phyloP scores from a whole-genome alignment of 139 green algal species.

The Micractinium conductrix region DNA sequence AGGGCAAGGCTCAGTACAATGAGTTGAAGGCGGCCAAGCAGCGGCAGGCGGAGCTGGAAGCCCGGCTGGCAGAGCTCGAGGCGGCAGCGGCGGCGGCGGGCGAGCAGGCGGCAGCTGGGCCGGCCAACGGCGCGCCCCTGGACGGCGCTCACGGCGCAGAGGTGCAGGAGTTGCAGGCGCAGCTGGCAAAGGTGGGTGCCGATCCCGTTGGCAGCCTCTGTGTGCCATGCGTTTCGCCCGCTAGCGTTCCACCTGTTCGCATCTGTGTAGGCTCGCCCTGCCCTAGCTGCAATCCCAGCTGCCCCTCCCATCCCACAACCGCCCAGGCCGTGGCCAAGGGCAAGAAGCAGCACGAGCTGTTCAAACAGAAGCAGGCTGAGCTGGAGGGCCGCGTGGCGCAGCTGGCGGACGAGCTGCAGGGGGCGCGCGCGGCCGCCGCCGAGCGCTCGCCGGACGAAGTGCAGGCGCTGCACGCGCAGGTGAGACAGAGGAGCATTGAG shows the following conservation, averaged over 20 bases:
- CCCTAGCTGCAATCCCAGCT: not conserved
- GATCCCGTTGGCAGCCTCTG: not conserved
- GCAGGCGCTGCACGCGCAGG: not conserved
- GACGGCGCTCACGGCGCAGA: not conserved
- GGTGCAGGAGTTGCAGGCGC: not conserved
- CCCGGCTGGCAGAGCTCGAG: not conserved
- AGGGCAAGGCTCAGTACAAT: constrained; percentile 18
- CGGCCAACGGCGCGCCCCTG: not conserved
- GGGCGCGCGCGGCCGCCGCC: not conserved
- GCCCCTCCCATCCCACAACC: not conserved
- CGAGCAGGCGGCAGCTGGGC: not conserved
- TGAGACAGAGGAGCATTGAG: no score
- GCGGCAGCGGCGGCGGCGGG: not conserved
- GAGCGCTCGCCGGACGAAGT: not conserved
- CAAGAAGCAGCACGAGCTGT: constrained; percentile 21
- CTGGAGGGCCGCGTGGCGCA: constrained; percentile 2
- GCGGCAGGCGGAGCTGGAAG: constrained; percentile 8
- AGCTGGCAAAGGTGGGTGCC: constrained; percentile 8
- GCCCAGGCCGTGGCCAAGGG: constrained; percentile 26
- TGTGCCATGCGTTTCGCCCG: not conserved
- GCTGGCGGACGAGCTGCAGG: not conserved
- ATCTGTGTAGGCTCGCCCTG: not conserved
- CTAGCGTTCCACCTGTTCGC: not conserved
- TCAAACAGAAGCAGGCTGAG: constrained; percentile 9
- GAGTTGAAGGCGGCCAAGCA: constrained; percentile 7